Conservation (phyloP, 2,329 filamentous ascomycete genomes). For the Endocalyx cinctus region DNA sequence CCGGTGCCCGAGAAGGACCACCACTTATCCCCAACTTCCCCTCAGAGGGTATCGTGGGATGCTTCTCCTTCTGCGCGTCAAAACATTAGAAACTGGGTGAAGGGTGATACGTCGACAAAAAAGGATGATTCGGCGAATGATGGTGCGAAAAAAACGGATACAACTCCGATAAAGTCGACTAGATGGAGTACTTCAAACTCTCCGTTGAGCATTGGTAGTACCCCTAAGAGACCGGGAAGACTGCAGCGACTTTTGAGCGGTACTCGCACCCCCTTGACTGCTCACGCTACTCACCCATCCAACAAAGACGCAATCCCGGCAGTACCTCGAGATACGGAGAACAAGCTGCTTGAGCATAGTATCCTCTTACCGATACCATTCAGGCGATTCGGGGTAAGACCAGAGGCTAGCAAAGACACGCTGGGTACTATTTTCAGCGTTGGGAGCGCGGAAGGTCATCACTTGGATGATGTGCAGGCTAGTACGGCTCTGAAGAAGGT, state of each 20-base stretch:
- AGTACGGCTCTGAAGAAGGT: too few relatives aligned
- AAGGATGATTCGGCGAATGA: not conserved
- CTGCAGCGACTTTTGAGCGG: constrained; percentile 36
- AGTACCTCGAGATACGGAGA: constrained; percentile 30
- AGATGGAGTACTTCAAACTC: constrained; percentile 27
- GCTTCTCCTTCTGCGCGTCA: not conserved
- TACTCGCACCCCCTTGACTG: constrained; percentile 25
- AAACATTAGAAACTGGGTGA: not conserved
- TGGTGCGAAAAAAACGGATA: constrained; percentile 14
- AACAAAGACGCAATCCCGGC: constrained; percentile 29
- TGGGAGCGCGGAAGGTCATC: constrained; percentile 33
- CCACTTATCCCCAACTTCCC: not conserved
- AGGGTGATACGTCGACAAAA: not conserved
- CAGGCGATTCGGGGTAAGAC: constrained; percentile 32
- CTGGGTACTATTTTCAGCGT: constrained; percentile 48
- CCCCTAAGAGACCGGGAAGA: constrained; percentile 31
- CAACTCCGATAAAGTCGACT: constrained; percentile 22
- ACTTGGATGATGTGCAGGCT: not conserved
- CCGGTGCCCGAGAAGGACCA: constrained; percentile 32
- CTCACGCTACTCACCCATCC: constrained; percentile 28
- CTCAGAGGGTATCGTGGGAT: not conserved
- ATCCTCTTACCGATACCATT: constrained; percentile 29
- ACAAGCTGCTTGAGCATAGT: constrained; percentile 31
- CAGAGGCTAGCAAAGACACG: constrained; percentile 41
- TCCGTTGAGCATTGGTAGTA: constrained; percentile 29